phyloP scores from a whole-genome alignment of 257 asterid species.

The Solanum ossicruentum region DNA sequence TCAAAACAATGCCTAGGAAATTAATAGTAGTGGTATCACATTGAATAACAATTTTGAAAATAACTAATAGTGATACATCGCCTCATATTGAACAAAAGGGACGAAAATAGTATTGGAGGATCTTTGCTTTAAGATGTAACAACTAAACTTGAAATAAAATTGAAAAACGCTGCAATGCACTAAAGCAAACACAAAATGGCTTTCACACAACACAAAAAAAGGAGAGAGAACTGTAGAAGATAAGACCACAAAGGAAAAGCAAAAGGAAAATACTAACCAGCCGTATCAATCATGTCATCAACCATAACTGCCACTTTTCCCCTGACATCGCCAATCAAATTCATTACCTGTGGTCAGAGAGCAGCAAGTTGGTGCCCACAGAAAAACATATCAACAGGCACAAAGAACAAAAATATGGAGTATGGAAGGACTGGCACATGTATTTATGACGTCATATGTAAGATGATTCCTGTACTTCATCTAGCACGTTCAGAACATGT shows the following conservation, averaged over 20 bases:
- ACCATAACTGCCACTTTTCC: constrained; percentile 96
- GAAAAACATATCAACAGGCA: background rate
- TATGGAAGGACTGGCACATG: background rate
- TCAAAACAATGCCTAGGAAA: background rate
- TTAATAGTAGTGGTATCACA: background rate
- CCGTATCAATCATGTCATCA: constrained; percentile 97
- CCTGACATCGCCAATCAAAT: constrained; percentile 84
- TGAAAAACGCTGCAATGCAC: background rate
- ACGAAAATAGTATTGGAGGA: background rate
- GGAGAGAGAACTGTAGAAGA: background rate
- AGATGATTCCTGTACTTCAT: background rate
- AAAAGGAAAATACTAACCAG: constrained; percentile 34
- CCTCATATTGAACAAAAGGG: background rate
- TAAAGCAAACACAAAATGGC: background rate
- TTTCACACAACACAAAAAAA: background rate
- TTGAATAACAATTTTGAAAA: background rate
- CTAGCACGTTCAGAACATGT: background rate
- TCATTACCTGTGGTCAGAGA: constrained; percentile 55
- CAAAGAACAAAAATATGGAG: background rate
- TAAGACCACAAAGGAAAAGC: background rate
- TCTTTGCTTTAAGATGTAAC: background rate
- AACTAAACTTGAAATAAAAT: background rate
- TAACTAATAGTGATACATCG: background rate
- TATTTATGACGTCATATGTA: background rate
- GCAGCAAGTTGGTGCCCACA: background rate